Conservation (phyloP, 1,284 basidiomycete species). For the Cyathus olla region DNA sequence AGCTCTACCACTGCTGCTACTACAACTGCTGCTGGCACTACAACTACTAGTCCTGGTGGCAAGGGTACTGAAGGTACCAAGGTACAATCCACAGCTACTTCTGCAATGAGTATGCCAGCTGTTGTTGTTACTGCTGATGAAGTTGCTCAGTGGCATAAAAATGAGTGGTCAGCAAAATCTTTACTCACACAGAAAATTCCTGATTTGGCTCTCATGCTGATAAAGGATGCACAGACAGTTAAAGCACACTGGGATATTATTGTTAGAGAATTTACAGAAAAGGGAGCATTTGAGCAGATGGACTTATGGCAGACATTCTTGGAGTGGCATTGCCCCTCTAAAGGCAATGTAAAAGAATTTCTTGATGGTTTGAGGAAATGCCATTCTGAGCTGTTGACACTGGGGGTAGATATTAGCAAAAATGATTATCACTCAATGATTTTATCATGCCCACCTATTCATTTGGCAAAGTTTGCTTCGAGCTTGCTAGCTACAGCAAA, state of each 20-base stretch:
- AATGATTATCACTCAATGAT: constrained; percentile 43
- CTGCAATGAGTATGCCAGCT: not conserved
- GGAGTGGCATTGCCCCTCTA: constrained; percentile 31
- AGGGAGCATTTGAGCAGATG: constrained; percentile 41
- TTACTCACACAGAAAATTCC: constrained; percentile 41
- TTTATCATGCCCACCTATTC: constrained; percentile 38
- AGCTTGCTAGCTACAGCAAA: constrained; percentile 26
- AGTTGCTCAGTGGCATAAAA: constrained; percentile 29
- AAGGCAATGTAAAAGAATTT: constrained; percentile 40
- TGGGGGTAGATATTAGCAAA: constrained; percentile 40
- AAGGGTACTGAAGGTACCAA: not conserved
- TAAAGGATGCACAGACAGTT: constrained; percentile 24
- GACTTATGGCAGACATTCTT: constrained; percentile 39
- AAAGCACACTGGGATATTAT: constrained; percentile 36
- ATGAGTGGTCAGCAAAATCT: constrained; percentile 32
- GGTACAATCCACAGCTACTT: not conserved
- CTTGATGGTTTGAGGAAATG: constrained; percentile 33
- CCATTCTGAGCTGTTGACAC: constrained; percentile 32
- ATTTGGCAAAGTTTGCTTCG: constrained; percentile 38
- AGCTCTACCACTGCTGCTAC: not conserved
- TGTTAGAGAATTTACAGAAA: constrained; percentile 33
- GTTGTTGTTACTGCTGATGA: not conserved
- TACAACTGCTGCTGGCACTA: not conserved
- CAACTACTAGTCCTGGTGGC: not conserved
- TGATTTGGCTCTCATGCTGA: constrained; percentile 31